Conservation (phyloP, 495 filamentous ascomycete genomes). For the Penicillium ochrochloron region DNA sequence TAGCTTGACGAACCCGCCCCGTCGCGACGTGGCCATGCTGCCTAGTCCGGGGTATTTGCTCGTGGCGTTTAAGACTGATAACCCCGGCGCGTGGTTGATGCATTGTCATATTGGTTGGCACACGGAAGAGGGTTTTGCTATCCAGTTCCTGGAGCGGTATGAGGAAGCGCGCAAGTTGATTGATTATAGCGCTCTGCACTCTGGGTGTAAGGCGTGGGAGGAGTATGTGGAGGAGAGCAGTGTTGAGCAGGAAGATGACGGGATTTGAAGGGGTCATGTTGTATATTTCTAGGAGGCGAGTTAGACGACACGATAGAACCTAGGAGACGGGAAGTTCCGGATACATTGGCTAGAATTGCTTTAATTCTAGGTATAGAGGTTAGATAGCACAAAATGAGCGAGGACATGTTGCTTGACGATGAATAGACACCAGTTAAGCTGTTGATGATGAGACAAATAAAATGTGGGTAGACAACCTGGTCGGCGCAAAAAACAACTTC, state of each 20-base stretch:
- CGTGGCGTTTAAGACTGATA: too few species aligned
- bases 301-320: neutral
- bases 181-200: too few species aligned
- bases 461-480: neutral
- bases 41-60: too few species aligned
- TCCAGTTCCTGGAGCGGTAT: too few species aligned
- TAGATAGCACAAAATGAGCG: neutral
- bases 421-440: neutral
- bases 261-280: neutral
- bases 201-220: conserved; percentile 6
- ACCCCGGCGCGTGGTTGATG: too few species aligned
- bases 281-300: neutral
- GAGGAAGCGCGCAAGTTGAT: too few species aligned
- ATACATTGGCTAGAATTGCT: neutral
- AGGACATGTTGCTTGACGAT: neutral
- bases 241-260: conserved; percentile 4
- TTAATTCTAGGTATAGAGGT: neutral
- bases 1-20: too few species aligned
- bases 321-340: neutral
- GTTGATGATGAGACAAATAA: neutral
- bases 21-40: too few species aligned
- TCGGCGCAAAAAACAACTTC: too few species aligned
- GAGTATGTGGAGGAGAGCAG: neutral
- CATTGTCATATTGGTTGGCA: too few species aligned
- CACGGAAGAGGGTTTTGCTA: too few species aligned